These are phyloP conservation scores for Globisporangium abappressorium DNA, from an alignment of 352 stramenopile species.

Conservation along the genomic window DNA sequence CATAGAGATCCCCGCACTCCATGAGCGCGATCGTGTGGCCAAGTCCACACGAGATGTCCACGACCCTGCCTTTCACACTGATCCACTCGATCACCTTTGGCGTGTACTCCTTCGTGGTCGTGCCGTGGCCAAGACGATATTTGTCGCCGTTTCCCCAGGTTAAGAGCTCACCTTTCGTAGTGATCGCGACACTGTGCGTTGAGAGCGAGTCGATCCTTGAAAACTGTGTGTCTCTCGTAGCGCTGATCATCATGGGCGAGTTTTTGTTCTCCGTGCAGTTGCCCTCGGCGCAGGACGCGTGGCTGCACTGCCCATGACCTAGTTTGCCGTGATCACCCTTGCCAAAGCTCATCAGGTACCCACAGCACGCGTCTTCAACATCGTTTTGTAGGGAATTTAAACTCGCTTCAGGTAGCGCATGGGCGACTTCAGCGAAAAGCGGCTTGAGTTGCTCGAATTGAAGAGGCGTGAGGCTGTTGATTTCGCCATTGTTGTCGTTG, in stretches of 20 bases:
- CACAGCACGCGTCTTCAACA: constrained; percentile 29
- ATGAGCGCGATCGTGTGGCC: constrained; percentile 66
- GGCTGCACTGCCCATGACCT: constrained; percentile 68
- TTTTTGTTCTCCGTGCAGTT: constrained; percentile 86
- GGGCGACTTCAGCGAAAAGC: constrained; percentile 41
- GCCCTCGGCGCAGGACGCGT: constrained; percentile 57
- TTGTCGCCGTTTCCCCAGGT: constrained; percentile 86
- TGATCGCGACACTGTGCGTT: constrained; percentile 78
- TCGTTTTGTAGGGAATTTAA: constrained; percentile 14
- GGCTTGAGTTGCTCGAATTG: constrained; percentile 30
- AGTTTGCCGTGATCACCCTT: constrained; percentile 85
- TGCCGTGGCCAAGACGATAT: constrained; percentile 74
- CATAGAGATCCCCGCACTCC: constrained; percentile 62
- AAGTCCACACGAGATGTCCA: constrained; percentile 59
- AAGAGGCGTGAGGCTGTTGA: constrained; percentile 5
- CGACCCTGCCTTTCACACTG: constrained; percentile 46
- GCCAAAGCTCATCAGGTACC: constrained; percentile 80
- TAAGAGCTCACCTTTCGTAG: constrained; percentile 58
- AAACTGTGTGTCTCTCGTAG: constrained; percentile 49
- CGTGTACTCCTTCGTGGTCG: constrained; percentile 66
- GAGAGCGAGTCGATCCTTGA: constrained; percentile 80
- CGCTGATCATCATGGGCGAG: constrained; percentile 55
- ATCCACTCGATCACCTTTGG: constrained; percentile 63
- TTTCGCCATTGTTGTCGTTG: constrained; percentile 19
- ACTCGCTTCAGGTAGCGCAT: constrained; percentile 24